A percentile compares a stretch with the other conserved stretches of the same genome.
Evolutionary conservation across 352 stramenopile species (phyloP).

Genomic region (Phytophthora multivora): DNA sequence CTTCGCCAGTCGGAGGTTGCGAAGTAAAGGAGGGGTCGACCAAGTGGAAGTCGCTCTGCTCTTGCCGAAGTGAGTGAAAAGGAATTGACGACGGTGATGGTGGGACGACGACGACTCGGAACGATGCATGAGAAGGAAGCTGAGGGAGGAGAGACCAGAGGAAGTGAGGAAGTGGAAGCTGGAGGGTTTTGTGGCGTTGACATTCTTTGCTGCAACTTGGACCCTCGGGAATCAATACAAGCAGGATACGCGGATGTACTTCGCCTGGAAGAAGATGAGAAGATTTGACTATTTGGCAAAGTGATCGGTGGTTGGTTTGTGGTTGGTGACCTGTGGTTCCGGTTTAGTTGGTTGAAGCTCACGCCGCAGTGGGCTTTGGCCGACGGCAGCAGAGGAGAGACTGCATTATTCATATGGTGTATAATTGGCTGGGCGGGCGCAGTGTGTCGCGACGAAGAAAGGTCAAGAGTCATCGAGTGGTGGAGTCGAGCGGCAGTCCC

Average conservation of each 20-base stretch:
- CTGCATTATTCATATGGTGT: slow-evolving; percentile 46
- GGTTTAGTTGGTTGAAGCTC: slow-evolving; percentile 27
- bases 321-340: slow-evolving; percentile 17
- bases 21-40: slow-evolving; percentile 33
- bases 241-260: slow-evolving; percentile 14
- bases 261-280: slow-evolving; percentile 21
- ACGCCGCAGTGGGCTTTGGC: slow-evolving; percentile 16
- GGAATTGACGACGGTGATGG: slow-evolving; percentile 23
- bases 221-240: slow-evolving; percentile 33
- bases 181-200: slow-evolving; percentile 29
- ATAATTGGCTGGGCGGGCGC: slow-evolving; percentile 32
- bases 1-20: slow-evolving; percentile 36
- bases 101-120: slow-evolving; percentile 34
- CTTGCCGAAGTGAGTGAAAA: slow-evolving; percentile 8
- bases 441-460: slow-evolving; percentile 8
- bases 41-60: slow-evolving; percentile 28
- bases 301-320: slow-evolving; percentile 23
- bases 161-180: slow-evolving; percentile 31
- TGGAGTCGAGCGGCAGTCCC: slow-evolving; percentile 25
- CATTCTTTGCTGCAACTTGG: slow-evolving; percentile 23
- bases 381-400: slow-evolving; percentile 26
- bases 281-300: slow-evolving; percentile 34
- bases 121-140: slow-evolving; percentile 8
- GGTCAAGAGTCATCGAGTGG: slow-evolving; percentile 34
- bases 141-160: slow-evolving; percentile 30